Base-by-base conservation (phyloP, 2,329 filamentous ascomycete genomes). In the Botrytis deweyae region DNA sequence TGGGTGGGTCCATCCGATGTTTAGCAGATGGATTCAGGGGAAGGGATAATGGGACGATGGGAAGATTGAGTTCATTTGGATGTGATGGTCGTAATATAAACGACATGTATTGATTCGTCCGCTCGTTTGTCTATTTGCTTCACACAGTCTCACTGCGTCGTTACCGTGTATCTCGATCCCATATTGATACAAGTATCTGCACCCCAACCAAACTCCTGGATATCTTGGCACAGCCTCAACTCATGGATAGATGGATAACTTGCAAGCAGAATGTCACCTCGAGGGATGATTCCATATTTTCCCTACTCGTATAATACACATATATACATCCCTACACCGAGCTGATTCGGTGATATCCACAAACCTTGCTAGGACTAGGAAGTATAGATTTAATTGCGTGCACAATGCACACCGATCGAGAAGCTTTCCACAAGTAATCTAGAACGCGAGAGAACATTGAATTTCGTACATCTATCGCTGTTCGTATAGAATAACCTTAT, bases 401-500 rank as follows among this genome's bases (percentile, higher is more conserved):
- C 18, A 40, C 55, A 46, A 10, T 36, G 36, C 18, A 40, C 55
- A 46, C 58, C 22, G 40, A 36, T 70, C 12, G 14, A 20, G 18
- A 46, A n/a, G 25, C 42, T 22, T 70, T 70, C 42, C 29, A 52
- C 22, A 52, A 49, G 29, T 33, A 40, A 63, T 70, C 68, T 63
- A 38, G 33, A 52, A n/a, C 22, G 38, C 22, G 9, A 36, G n/a
- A 20, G 33, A 40, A 38, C 49, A 3, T 16, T n/a, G 49, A n/a
- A n/a, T n/a, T 14, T n/a, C 5, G 3, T 14, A 8, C 2, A 38
- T 38, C 20, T 62, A 38, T 6, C 38, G 10, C 25, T 62, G 20
- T 62, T 38, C 33, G 7, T 62, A 40, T 40, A n/a, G 25, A 25
- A 38, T 3, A 25, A 9, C 46, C 46, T 49, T 49, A 49, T 62